Evolutionary conservation across 352 stramenopile genomes (phyloP).

Genomic region (Globisporangium cederbergense): DNA sequence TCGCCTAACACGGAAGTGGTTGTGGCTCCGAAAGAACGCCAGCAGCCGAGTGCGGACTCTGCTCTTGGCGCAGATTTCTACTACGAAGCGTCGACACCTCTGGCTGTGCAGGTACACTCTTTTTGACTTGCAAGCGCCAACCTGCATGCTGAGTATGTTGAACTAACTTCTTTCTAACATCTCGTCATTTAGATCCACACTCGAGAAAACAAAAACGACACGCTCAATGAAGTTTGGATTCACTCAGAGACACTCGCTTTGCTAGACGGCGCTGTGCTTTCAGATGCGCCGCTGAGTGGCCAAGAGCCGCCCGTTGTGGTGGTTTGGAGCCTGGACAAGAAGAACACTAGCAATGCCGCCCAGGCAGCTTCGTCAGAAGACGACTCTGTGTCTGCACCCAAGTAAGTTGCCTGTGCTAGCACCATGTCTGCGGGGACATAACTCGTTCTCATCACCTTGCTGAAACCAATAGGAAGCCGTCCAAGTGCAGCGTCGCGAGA

Average conservation of each 20-base stretch:
- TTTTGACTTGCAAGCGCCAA: too few relatives aligned
- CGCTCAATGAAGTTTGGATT: slow-evolving; percentile 60
- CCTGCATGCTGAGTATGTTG: too few relatives aligned
- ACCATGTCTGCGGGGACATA: not conserved
- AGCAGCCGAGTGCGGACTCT: slow-evolving; percentile 21
- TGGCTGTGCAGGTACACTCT: slow-evolving; percentile 44
- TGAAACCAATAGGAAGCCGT: slow-evolving; percentile 13
- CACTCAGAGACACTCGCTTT: slow-evolving; percentile 56
- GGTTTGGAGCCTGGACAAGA: slow-evolving; percentile 29
- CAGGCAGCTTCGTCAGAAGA: not conserved
- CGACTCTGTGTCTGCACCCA: not conserved
- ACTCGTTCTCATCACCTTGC: not conserved
- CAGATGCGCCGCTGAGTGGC: slow-evolving; percentile 21
- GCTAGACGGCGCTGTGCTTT: slow-evolving; percentile 51
- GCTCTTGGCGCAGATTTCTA: slow-evolving; percentile 49
- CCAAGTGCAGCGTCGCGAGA: slow-evolving; percentile 28
- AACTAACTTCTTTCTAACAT: not conserved
- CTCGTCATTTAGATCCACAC: not conserved
- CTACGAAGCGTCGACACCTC: slow-evolving; percentile 47
- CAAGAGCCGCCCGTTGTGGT: slow-evolving; percentile 39
- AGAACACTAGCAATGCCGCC: not conserved
- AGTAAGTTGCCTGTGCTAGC: slow-evolving; percentile 8
- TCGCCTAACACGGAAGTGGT: slow-evolving; percentile 71
- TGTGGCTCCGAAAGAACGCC: slow-evolving; percentile 72
- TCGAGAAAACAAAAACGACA: slow-evolving; percentile 21